phyloP scores from a whole-genome alignment of 2,329 filamentous ascomycete species.

The Alternaria conjuncta region DNA sequence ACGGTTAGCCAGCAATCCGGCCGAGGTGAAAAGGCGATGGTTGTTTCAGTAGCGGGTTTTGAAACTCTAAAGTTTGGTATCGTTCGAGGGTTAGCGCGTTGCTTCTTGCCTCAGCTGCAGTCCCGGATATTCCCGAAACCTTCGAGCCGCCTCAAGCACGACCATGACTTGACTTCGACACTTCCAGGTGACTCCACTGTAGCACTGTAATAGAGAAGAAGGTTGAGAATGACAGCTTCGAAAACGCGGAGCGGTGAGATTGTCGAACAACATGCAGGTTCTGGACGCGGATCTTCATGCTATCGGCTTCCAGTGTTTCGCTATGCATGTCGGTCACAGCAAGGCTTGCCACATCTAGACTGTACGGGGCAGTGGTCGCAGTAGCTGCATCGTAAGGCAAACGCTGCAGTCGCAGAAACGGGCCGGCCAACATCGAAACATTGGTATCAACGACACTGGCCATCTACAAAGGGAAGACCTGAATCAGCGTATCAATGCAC shows the following conservation, averaged over 20 bases:
- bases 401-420: background rate
- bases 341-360: background rate
- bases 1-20: constrained; percentile 4
- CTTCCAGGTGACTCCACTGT: background rate
- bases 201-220: background rate
- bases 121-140: constrained; percentile 23
- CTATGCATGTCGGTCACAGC: background rate
- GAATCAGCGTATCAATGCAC: background rate
- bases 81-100: constrained; percentile 23
- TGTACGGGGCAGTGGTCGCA: background rate
- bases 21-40: constrained; percentile 4
- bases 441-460: background rate
- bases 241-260: background rate
- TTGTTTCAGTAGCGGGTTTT: constrained; percentile 25
- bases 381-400: constrained; percentile 2
- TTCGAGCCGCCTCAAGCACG: background rate
- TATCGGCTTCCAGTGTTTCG: background rate
- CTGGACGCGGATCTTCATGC: background rate
- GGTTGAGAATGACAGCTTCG: background rate
- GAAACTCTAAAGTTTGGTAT: constrained; percentile 38
- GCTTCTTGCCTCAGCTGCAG: constrained; percentile 7
- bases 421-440: background rate
- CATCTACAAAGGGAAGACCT: background rate
- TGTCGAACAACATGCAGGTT: background rate
- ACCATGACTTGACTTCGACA: background rate